Conservation (phyloP, 257 asterid species). For the Craterostigma plantagineum region DNA sequence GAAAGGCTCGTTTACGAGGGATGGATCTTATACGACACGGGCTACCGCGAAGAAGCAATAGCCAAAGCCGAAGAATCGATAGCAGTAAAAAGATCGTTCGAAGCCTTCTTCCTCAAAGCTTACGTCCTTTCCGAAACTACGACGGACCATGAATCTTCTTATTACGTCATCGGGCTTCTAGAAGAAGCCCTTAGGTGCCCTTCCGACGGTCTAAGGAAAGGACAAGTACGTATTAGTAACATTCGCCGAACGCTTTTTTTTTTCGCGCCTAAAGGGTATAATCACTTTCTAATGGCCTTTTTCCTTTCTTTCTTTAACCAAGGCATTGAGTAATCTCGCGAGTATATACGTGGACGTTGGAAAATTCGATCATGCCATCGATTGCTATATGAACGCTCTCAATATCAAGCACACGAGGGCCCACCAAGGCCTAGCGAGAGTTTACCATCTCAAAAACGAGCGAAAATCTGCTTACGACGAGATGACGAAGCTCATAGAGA, state of each 20-base stretch:
- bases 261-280: background rate
- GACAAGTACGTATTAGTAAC: constrained; percentile 36
- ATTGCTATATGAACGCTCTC: constrained; percentile 80
- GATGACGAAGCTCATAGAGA: constrained; percentile 88
- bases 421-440: constrained; percentile 93
- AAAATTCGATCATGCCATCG: constrained; percentile 69
- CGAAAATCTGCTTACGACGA: constrained; percentile 84
- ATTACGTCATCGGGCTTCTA: constrained; percentile 61
- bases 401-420: constrained; percentile 89
- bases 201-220: constrained; percentile 93
- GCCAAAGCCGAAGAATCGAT: constrained; percentile 86
- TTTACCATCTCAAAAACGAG: constrained; percentile 71
- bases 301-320: constrained; percentile 9
- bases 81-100: constrained; percentile 72
- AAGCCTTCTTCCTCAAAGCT: constrained; percentile 83
- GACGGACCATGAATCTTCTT: constrained; percentile 49
- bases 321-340: constrained; percentile 91
- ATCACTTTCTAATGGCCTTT: no score
- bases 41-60: constrained; percentile 71
- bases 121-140: constrained; percentile 67
- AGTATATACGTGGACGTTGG: constrained; percentile 79
- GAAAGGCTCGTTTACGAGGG: constrained; percentile 93
- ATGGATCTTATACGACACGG: constrained; percentile 84
- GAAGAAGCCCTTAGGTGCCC: constrained; percentile 98
- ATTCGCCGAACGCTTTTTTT: background rate